Evolutionary conservation across 2,329 filamentous ascomycete species (phyloP).

Genomic region (Fusarium pininemorale): DNA sequence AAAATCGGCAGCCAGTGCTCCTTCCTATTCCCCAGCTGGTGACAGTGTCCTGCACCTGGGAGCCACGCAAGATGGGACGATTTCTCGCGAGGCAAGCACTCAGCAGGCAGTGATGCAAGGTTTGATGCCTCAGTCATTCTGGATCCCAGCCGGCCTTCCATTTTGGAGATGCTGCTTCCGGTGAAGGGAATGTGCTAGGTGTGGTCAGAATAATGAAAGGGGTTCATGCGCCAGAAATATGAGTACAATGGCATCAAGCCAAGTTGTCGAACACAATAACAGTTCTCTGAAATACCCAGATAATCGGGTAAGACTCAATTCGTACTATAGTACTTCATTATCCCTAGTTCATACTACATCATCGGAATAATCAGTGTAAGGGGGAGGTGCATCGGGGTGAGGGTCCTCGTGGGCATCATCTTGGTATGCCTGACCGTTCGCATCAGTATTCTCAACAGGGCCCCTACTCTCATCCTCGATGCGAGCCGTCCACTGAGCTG

Average conservation of each 20-base stretch:
- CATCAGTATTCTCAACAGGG: slow-evolving; percentile 7
- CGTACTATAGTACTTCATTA: neutral
- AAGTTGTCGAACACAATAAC: neutral
- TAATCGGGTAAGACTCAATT: neutral
- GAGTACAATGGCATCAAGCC: neutral
- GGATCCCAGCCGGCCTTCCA: neutral
- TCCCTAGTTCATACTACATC: slow-evolving; percentile 28
- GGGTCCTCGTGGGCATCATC: slow-evolving; percentile 24
- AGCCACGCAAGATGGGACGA: neutral
- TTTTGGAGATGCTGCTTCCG: neutral
- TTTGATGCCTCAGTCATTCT: neutral
- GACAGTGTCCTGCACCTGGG: neutral
- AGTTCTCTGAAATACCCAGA: neutral
- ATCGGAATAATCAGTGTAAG: slow-evolving; percentile 48
- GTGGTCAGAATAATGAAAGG: neutral
- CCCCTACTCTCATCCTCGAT: slow-evolving; percentile 69
- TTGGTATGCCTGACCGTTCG: slow-evolving; percentile 6
- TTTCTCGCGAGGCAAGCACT: neutral
- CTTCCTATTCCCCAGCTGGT: neutral
- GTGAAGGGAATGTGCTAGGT: neutral
- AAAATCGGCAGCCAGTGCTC: neutral
- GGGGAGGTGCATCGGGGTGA: slow-evolving; percentile 37
- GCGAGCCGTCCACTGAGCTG: slow-evolving; percentile 85
- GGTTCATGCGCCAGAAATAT: neutral
- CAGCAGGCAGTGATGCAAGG: neutral